A percentile compares a stretch with the other conserved stretches of the same genome.
phyloP scores from a whole-genome alignment of 2,329 filamentous ascomycete species.

The Ophiocordyceps camponoti-saundersi region DNA sequence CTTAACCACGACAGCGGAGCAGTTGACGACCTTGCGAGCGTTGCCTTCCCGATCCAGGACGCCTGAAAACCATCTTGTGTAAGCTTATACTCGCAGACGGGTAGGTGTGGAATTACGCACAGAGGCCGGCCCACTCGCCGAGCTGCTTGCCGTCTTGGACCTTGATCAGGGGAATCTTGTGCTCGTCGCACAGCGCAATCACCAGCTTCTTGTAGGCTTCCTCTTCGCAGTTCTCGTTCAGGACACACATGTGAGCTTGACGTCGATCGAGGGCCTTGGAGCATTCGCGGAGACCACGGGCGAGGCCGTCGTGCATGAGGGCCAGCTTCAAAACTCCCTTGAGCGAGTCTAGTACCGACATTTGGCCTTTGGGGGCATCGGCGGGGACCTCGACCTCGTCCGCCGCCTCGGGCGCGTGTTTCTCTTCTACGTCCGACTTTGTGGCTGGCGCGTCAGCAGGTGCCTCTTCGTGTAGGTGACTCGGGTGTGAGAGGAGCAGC shows the following conservation, averaged over 20 bases:
- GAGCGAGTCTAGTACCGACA: conserved; percentile 95
- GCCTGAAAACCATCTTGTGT: conserved; percentile 37
- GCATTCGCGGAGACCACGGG: conserved; percentile 93
- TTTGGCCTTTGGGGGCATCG: conserved; percentile 82
- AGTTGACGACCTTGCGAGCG: conserved; percentile 99
- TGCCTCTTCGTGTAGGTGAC: background rate
- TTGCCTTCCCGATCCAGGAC: conserved; percentile 98
- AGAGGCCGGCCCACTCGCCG: conserved; percentile 98
- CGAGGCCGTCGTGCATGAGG: conserved; percentile 98
- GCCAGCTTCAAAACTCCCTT: conserved; percentile 98
- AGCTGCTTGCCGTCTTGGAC: conserved; percentile 99
- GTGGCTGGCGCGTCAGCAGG: conserved; percentile 4
- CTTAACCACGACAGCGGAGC: conserved; percentile 99
- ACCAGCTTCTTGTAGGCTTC: conserved; percentile 99
- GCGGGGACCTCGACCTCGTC: conserved; percentile 93
- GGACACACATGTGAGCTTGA: conserved; percentile 98
- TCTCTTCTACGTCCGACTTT: conserved; percentile 99
- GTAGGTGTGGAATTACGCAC: conserved; percentile 41
- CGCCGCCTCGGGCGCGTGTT: conserved; percentile 63
- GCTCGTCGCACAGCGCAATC: conserved; percentile 94
- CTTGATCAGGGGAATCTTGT: conserved; percentile 99
- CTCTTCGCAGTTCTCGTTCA: conserved; percentile 99
- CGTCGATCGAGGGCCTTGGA: conserved; percentile 97
- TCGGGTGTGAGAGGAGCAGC: background rate
- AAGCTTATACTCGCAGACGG: background rate